Evolutionary conservation across 345 rosid species (phyloP).

Genomic region (Cardamine occulta): DNA sequence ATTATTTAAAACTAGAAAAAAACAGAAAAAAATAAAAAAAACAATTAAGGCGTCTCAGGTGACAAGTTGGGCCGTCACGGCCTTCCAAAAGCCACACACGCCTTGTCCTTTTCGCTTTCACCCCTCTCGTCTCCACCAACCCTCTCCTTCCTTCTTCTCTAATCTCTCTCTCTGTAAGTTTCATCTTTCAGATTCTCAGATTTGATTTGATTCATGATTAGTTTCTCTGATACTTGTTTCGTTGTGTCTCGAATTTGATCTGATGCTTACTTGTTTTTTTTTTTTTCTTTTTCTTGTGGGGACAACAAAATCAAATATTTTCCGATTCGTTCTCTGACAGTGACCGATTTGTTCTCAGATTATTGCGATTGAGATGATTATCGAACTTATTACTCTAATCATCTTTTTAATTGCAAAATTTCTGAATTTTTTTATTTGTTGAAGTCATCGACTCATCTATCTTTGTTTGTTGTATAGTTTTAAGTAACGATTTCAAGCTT

Average conservation of each 20-base stretch:
- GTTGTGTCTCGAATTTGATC: neutral
- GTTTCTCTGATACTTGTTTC: neutral
- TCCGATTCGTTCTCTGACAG: neutral
- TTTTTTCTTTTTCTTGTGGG: neutral
- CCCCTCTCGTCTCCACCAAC: neutral
- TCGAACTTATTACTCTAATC: neutral
- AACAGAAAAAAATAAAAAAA: neutral
- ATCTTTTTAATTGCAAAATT: neutral
- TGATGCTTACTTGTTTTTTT: neutral
- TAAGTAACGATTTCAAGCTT: neutral
- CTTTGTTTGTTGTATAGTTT: neutral
- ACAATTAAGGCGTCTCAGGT: neutral
- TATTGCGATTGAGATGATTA: neutral
- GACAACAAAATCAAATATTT: neutral
- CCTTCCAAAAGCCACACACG: conserved; percentile 33
- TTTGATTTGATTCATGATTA: neutral
- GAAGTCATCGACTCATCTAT: too few species aligned
- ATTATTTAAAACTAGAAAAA: neutral
- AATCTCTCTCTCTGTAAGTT: conserved; percentile 3
- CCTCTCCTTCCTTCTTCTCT: neutral
- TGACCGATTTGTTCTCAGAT: neutral
- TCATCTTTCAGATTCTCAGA: neutral
- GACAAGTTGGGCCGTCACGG: conserved; percentile 24
- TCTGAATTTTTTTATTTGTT: too few species aligned
- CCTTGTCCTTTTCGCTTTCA: neutral